phyloP scores from a whole-genome alignment of 371 early-diverging fungal species.

The Saksenaea vasiformis region DNA sequence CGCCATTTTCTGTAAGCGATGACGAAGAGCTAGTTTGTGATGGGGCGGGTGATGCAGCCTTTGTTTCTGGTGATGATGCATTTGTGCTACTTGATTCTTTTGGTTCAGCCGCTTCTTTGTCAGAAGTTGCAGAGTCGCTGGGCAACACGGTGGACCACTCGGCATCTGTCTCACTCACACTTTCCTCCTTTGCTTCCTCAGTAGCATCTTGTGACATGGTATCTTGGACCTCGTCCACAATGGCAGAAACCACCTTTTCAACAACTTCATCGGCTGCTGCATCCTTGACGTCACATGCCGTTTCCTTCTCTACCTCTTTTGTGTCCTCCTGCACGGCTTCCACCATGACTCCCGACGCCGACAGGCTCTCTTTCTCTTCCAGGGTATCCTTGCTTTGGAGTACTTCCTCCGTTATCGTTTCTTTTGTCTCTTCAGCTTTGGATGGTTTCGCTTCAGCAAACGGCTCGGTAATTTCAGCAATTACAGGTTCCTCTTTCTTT shows the following conservation, averaged over 20 bases:
- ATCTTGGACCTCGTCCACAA: slow-evolving; percentile 1
- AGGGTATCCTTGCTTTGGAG: neutral
- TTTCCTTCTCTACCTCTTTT: neutral
- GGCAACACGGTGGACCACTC: neutral
- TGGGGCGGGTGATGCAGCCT: neutral
- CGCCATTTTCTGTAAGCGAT: neutral
- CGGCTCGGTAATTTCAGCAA: neutral
- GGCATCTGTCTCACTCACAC: neutral
- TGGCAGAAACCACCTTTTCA: neutral
- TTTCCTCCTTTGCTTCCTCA: neutral
- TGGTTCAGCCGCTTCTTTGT: neutral
- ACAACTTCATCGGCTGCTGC: neutral
- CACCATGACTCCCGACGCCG: neutral
- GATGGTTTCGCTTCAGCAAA: neutral
- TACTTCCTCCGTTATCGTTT: neutral
- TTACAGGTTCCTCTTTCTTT: neutral
- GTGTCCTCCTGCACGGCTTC: neutral
- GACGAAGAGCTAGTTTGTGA: neutral
- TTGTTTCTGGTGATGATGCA: neutral
- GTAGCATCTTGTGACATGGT: neutral
- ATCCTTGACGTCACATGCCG: neutral
- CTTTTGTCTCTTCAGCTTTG: neutral
- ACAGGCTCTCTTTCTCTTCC: neutral
- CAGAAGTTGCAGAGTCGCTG: neutral
- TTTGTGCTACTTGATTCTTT: neutral